Evolutionary conservation across 305 asterid genomes (phyloP), one percentile per base, ranked within the genome.

Genomic region (Rubia tinctorum): DNA sequence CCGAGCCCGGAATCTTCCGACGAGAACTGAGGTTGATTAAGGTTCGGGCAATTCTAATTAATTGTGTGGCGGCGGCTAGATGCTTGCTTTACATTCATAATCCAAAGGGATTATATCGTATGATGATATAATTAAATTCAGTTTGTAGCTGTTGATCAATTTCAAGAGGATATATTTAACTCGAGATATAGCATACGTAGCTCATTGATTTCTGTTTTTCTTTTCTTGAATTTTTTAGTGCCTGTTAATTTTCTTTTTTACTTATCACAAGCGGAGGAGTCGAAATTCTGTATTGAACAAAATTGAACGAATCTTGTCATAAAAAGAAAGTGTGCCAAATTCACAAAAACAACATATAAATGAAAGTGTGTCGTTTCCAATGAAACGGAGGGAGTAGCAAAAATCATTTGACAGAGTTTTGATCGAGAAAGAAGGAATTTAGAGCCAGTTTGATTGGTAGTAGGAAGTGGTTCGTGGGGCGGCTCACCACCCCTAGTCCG

Each of bases 1-100:
- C 97, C 97, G 0, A 87, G 85, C 56, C 95, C 91, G 0, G 97
- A 89, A 74, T 75, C 79, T 51, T 83, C 88, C 22, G 97, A 87
- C 0, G 87, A 81, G 67, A 85, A 39, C 23, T 51, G 55, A 63
- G 45, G 1, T 12, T 47, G 3, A 2, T 11, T 47, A 53, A 53
- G 60, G 60, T 53, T 18, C 60, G 60, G 60, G 60, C 60, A 53
- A 53, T n/a, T 53, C 60, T 53, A 15, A 53, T 53, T 53, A 18
- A 18, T 17, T 18, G 7, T 18, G 1, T 53, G 23, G 60, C 60
- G 60, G 60, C 60, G n/a, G n/a, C 39, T 53, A 53, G 60, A 6
- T 53, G 60, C 18, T 59, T 68, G 69, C 7, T 60, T 56, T 30
- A 30, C 56, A 64, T 66, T 66, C 63, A 79, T 75, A 76, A 79